Base-by-base conservation (phyloP, 768 basidiomycete species). In the Leucocoprinus leucothites region DNA sequence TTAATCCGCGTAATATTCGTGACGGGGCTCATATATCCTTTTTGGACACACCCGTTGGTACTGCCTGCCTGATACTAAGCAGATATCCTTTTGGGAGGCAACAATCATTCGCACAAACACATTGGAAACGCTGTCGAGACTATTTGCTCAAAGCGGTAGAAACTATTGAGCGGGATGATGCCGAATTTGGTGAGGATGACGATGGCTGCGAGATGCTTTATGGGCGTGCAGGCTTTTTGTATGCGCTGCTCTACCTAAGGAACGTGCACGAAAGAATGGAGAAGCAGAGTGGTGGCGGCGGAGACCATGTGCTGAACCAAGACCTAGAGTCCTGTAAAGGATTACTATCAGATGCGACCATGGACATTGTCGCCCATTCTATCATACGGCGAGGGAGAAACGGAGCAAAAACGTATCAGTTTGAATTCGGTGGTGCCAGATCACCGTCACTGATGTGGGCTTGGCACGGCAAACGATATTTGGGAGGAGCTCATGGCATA, bases 401-500 rank as follows among this genome's bases (percentile, higher is more conserved):
- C 19, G 81, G 79, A 1, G 72, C 76, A 1, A 60, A 53, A 49
- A 40, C 53, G 7, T 76, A 79, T 61, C 56, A 54, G 2, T 57
- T 56, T 3, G 70, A 71, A 34, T 56, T 73, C 19, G 61, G 61
- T 9, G 56, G 56, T 2, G 52, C 52, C 21, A 58, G 62, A 18
- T 36, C 53, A 11, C 58, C 63, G 41, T 61, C 77, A 1, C 64
- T 84, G 25, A 84, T 84, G 81, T 84, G 82, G 83, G 67, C 65
- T 9, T 85, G 83, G 83, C 76, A 81, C 59, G 68, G 73, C n/a
- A 81, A 75, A 58, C 67, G 76, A 21, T 84, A 84, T 60, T 65
- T 84, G 1, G 82, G 83, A 35, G 81, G 69, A 14, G 82, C 81
- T 2, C 83, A 85, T 68, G 83, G 83, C n/a, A 71, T 82, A 51